Evolutionary conservation across 371 early-diverging fungal species (phyloP), one percentile per base, ranked within the genome.

Genomic region (Phascolomyces articulosus): DNA sequence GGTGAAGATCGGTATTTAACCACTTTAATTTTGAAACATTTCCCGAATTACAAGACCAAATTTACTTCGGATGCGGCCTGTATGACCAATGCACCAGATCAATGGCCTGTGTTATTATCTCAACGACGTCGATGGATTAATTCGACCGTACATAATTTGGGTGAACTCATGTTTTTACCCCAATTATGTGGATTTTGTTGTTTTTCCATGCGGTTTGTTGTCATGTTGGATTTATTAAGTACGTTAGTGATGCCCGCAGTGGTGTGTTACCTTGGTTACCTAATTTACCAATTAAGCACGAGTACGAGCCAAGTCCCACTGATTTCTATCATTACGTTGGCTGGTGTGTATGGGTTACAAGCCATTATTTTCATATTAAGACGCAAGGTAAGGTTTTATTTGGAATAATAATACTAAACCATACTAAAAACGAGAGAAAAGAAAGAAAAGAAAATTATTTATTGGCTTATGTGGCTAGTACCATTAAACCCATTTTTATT

Each of bases 1-100:
- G 95, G 93, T 47, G 93, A 94, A 77, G 95, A 94, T 74, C 90
- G 95, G 27, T 97, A 96, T 69, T 78, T 98, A 74, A 99, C 99
- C 0, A 99, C 99, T 0, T 85, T 99, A 26, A 93, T 99, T 86
- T 84, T 99, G 68, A 99, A 99, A 79, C 93, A 98, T 71, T 99
- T 99, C 85, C 98, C 99, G 54, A 90, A 93, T 71, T 91, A 93
- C 85, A 97, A 97, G 80, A 93, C 95, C 71, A 95, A 95, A 55
- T 99, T 99, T 76, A 93, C 95, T 11, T 88, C 96, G 0, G 90
- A 92, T 61, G 99, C 99, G 11, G 85, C 89, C 68, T 97, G 98
- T 69, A 83, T 83, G 72, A 99, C 99, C 29, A 87, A 87, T 57
- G 99, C 94, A 4, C 99, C 99, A 2, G 96, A 96, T 65, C 84